Conservation (phyloP, 257 asterid genomes). For the Gentiana dahurica region DNA sequence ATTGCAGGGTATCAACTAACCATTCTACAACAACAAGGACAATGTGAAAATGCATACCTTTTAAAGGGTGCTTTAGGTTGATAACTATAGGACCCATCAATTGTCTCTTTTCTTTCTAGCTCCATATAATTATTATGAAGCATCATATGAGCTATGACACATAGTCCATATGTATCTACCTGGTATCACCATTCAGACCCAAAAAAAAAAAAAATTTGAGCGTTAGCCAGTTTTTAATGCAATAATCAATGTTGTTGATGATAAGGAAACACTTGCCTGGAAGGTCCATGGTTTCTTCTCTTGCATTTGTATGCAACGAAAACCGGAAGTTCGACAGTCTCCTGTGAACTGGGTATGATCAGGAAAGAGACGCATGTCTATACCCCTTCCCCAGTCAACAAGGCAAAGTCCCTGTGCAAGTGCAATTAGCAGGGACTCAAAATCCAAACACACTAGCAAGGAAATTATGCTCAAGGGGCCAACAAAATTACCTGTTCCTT, state of each 20-base stretch:
- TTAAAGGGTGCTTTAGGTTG: constrained; percentile 64
- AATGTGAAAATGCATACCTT: constrained; percentile 30
- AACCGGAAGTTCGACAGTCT: constrained; percentile 88
- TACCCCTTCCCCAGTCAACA: constrained; percentile 98
- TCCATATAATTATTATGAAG: constrained; percentile 84
- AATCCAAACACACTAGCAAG: constrained; percentile 6
- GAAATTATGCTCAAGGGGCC: constrained; percentile 1
- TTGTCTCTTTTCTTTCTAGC: constrained; percentile 42
- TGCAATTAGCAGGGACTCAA: background rate
- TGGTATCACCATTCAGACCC: constrained; percentile 15
- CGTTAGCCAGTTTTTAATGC: constrained; percentile 1
- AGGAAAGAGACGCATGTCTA: constrained; percentile 68
- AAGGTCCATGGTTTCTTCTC: constrained; percentile 84
- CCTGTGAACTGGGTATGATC: constrained; percentile 55
- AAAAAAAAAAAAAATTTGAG: background rate
- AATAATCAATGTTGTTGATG: constrained; percentile 1
- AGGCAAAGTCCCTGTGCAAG: constrained; percentile 91
- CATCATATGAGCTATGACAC: constrained; percentile 80
- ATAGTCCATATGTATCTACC: constrained; percentile 83
- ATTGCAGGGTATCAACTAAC: too few relatives aligned
- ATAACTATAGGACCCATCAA: constrained; percentile 42
- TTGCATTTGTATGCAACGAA: constrained; percentile 93
- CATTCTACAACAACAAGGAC: too few relatives aligned
- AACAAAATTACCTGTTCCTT: constrained; percentile 61
- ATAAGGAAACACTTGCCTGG: constrained; percentile 38